phyloP scores from a whole-genome alignment of 2,329 filamentous ascomycete genomes.

The Thelonectria blattea region DNA sequence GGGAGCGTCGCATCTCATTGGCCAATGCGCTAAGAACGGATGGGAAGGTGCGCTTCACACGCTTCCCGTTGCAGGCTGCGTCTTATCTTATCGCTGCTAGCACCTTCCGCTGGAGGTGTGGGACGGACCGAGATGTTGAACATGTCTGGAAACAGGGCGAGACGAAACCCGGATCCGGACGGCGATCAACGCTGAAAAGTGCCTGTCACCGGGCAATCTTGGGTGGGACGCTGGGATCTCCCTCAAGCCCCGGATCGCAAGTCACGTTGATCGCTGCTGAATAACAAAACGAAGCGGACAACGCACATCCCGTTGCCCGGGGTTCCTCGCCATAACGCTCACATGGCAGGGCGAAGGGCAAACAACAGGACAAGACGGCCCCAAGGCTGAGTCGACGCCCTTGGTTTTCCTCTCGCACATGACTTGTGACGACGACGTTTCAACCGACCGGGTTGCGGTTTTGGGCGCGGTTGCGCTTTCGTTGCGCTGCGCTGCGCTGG shows the following conservation, averaged over 20 bases:
- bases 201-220: slow-evolving; percentile 1
- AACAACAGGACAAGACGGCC: slow-evolving; percentile 12
- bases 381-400: not conserved
- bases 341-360: slow-evolving; percentile 11
- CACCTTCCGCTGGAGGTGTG: not conserved
- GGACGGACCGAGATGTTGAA: not conserved
- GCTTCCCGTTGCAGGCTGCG: not conserved
- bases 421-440: slow-evolving; percentile 5
- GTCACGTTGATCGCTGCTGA: slow-evolving; percentile 10
- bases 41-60: not conserved
- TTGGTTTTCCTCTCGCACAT: slow-evolving; percentile 12
- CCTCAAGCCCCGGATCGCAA: slow-evolving; percentile 1
- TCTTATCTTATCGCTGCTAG: slow-evolving; percentile 9
- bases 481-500: slow-evolving; percentile 2
- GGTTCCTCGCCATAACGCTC: not conserved
- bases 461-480: not conserved
- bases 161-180: not conserved
- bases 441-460: not conserved
- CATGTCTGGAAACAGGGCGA: slow-evolving; percentile 2
- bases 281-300: slow-evolving; percentile 10
- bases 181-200: not conserved
- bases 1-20: slow-evolving; percentile 12
- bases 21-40: slow-evolving; percentile 11
- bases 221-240: not conserved
- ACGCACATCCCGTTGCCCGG: slow-evolving; percentile 8